Evolutionary conservation across 768 basidiomycete species (phyloP).

Genomic region (Cyclocybe cylindracea): DNA sequence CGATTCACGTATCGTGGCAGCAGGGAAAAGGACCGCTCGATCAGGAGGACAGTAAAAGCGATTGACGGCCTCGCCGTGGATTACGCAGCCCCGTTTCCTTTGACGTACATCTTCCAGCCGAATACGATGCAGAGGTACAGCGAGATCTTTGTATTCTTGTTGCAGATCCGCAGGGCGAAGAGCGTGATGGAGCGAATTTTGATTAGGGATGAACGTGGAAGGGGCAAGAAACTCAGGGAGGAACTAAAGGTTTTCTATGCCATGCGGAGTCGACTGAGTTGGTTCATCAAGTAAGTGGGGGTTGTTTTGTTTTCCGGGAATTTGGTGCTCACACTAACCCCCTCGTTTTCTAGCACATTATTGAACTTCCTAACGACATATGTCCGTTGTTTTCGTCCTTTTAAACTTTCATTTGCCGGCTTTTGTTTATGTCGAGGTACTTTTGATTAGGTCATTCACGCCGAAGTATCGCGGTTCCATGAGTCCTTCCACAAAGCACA

Average conservation of each 20-base stretch:
- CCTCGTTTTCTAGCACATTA: conserved; percentile 44
- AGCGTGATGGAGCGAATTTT: conserved; percentile 68
- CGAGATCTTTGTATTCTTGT: conserved; percentile 67
- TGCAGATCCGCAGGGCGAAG: conserved; percentile 77
- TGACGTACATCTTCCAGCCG: conserved; percentile 76
- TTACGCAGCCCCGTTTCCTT: conserved; percentile 79
- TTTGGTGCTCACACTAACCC: not conserved
- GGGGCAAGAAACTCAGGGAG: conserved; percentile 30
- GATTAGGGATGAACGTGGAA: conserved; percentile 50
- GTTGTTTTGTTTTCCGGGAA: not conserved
- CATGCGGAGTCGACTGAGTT: conserved; percentile 73
- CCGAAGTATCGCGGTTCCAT: conserved; percentile 62
- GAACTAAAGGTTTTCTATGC: conserved; percentile 76
- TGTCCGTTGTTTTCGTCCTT: conserved; percentile 40
- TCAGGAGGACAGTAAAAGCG: conserved; percentile 57
- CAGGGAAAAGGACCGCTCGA: conserved; percentile 45
- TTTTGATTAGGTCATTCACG: conserved; percentile 61
- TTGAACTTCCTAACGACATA: conserved; percentile 75
- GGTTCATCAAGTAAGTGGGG: conserved; percentile 80
- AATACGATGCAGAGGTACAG: conserved; percentile 57
- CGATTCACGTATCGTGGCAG: conserved; percentile 67
- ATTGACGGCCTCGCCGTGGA: conserved; percentile 72
- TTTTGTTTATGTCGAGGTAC: not conserved
- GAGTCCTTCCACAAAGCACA: conserved; percentile 48
- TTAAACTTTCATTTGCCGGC: not conserved